Evolutionary conservation across 345 rosid species (phyloP), one percentile per base, ranked within the genome.

Genomic region (Moricandia moricandioides): DNA sequence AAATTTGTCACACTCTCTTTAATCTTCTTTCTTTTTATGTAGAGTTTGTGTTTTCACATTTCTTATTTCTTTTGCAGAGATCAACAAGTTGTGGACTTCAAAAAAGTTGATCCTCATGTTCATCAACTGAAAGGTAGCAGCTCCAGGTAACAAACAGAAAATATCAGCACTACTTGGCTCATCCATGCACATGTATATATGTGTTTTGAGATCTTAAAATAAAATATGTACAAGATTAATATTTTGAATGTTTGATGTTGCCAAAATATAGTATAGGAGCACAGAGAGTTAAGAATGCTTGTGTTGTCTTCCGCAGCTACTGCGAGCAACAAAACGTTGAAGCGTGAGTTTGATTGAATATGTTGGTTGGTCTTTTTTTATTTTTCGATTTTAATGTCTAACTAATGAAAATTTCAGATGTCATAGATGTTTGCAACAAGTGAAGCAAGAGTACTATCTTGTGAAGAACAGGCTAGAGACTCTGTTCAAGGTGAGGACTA

Each of bases 81-180:
- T 63, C 93, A 90, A 79, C 93, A 76, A 80, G 82, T 64, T 78
- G 85, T 90, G 45, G 96, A 94, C 84, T 90, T 94, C 88, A 91
- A 84, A 80, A 87, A 76, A 76, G 89, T 91, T 67, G 97, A 94
- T 81, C 86, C 93, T 1, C 86, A 87, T 88, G 97, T 90, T 58
- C 98, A 94, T 83, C 98, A 94, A 80, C 84, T 89, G 75, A 94
- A 94, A 84, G 98, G 98, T 72, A 94, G 98, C 83, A 94, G 98
- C 73, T 88, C 98, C 65, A 94, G 98, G 97, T 94, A 83, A 62
- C 8, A 70, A 39, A 37, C n/a, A 34, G 59, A 65, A 26, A 35
- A 27, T 10, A 16, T 47, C 52, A 47, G 13, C 52, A 47, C 26
- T 11, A 34, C 68, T 24, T 73, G 30, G 45, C 14, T 27, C 5